Evolutionary conservation across 768 basidiomycete species (phyloP).

Genomic region (Mycena alexandri): DNA sequence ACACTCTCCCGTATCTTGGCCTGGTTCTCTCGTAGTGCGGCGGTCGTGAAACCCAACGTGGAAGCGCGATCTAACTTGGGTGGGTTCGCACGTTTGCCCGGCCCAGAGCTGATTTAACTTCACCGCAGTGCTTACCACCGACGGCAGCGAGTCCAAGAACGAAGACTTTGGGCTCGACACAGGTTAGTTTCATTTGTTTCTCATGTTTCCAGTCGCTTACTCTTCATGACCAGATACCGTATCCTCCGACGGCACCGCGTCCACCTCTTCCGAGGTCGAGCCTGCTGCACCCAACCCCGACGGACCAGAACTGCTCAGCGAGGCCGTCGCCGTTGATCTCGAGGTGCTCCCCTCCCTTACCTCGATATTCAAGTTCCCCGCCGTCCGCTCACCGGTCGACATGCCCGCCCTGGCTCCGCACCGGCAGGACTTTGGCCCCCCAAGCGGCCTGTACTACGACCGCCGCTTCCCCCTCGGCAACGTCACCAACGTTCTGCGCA

Average conservation of each 20-base stretch:
- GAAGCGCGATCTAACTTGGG: neutral
- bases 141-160: neutral
- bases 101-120: neutral
- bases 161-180: neutral
- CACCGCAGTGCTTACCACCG: neutral
- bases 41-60: neutral
- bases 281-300: neutral
- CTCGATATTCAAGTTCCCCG: conserved; percentile 20
- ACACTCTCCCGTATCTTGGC: conserved; percentile 3
- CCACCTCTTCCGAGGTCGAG: neutral
- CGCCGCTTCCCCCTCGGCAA: conserved; percentile 18
- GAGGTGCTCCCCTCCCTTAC: conserved; percentile 22
- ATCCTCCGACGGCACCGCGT: neutral
- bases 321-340: neutral
- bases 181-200: neutral
- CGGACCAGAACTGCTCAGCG: conserved; percentile 4
- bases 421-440: conserved; percentile 9
- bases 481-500: conserved; percentile 8
- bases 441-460: conserved; percentile 20
- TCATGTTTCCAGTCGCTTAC: neutral
- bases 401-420: neutral
- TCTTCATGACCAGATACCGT: neutral
- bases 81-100: neutral
- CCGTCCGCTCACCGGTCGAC: neutral
- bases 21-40: neutral